Conservation (phyloP, 2,329 filamentous ascomycete genomes). For the Dothiorella sarmentorum region DNA sequence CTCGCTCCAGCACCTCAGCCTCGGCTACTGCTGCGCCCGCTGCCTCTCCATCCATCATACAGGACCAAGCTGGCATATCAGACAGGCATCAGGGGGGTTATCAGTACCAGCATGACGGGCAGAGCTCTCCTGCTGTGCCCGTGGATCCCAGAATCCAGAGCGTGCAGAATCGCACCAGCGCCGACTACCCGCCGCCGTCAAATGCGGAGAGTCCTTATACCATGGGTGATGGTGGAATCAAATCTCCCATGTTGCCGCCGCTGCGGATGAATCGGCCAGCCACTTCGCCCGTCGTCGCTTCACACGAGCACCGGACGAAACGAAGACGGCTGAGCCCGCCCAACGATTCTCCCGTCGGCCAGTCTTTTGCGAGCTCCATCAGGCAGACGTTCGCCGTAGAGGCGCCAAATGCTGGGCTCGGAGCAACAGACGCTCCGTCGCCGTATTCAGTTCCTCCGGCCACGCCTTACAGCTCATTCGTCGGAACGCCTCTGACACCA, state of each 20-base stretch:
- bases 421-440: constrained; percentile 32
- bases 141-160: constrained; percentile 14
- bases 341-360: constrained; percentile 8
- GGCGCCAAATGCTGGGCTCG: constrained; percentile 8
- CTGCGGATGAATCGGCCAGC: not conserved
- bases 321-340: constrained; percentile 31
- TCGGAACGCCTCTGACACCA: constrained; percentile 45
- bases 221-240: not conserved
- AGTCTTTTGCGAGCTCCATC: not conserved
- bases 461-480: constrained; percentile 42
- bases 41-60: constrained; percentile 22
- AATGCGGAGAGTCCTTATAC: not conserved
- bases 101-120: not conserved
- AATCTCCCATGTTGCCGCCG: constrained; percentile 15
- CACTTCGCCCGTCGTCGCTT: not conserved
- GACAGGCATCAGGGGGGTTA: not conserved
- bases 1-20: constrained; percentile 22
- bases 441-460: constrained; percentile 35
- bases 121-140: not conserved
- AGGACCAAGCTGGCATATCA: not conserved
- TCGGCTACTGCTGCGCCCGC: constrained; percentile 18
- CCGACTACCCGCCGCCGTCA: constrained; percentile 28
- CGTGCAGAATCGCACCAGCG: constrained; percentile 3
- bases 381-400: not conserved
- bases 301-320: constrained; percentile 34